Evolutionary conservation across 2,329 filamentous ascomycete species (phyloP).

Genomic region (Phaeosphaeriaceae sp.): DNA sequence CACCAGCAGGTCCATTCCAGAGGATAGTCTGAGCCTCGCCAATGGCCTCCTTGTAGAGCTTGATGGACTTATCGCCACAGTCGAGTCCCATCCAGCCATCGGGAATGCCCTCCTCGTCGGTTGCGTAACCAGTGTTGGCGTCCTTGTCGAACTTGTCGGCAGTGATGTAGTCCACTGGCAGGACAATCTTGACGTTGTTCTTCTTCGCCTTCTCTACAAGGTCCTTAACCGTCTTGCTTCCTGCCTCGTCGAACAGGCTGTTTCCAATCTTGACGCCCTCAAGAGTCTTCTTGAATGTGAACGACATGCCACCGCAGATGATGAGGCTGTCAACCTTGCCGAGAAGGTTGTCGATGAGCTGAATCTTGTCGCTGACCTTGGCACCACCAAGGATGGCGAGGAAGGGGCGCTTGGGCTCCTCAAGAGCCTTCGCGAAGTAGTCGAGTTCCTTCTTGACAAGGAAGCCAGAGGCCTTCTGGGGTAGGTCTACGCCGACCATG

Average conservation of each 20-base stretch:
- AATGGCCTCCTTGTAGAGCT: constrained; percentile 89
- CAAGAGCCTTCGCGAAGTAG: constrained; percentile 97
- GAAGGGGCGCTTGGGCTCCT: constrained; percentile 93
- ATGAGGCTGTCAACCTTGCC: constrained; percentile 97
- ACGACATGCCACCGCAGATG: constrained; percentile 97
- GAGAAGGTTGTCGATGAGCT: constrained; percentile 98
- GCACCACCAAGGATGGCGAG: constrained; percentile 97
- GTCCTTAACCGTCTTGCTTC: constrained; percentile 86
- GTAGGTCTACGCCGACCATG: constrained; percentile 96
- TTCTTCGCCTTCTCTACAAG: constrained; percentile 95
- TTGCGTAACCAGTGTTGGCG: constrained; percentile 80
- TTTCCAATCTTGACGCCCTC: constrained; percentile 87
- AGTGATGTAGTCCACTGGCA: constrained; percentile 94
- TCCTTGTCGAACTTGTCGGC: constrained; percentile 93
- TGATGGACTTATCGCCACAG: constrained; percentile 85
- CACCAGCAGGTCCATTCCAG: constrained; percentile 97
- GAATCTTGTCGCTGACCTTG: constrained; percentile 99
- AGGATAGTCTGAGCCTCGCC: constrained; percentile 92
- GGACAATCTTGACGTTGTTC: constrained; percentile 92
- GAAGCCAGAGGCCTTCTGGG: constrained; percentile 97
- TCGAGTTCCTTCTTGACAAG: constrained; percentile 99
- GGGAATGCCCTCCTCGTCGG: constrained; percentile 87
- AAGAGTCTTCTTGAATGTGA: constrained; percentile 99
- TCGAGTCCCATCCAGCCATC: constrained; percentile 99
- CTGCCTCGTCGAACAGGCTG: constrained; percentile 91